Conservation (phyloP, 2,329 filamentous ascomycete species). For the Colletotrichum somersetense region DNA sequence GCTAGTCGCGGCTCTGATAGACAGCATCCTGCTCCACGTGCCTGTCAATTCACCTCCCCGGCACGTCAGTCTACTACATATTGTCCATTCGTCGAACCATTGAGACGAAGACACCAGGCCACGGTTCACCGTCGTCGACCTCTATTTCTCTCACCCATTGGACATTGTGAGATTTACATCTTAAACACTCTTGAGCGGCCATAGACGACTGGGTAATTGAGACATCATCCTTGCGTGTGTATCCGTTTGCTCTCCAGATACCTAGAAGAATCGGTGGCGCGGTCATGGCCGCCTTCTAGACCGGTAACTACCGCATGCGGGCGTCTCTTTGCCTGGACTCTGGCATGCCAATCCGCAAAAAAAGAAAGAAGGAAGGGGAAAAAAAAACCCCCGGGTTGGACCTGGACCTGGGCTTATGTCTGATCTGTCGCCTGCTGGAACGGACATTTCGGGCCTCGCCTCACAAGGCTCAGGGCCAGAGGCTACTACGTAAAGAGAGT, state of each 20-base stretch:
- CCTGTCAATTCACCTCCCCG: background rate
- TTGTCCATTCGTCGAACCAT: background rate
- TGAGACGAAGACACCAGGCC: background rate
- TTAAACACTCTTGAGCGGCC: background rate
- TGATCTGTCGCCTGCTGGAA: conserved; percentile 23
- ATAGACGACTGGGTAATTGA: background rate
- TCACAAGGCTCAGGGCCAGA: background rate
- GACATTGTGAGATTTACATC: background rate
- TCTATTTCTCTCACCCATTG: background rate
- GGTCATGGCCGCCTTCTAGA: background rate
- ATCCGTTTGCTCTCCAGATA: background rate
- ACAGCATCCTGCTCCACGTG: background rate
- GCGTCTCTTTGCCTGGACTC: conserved; percentile 4
- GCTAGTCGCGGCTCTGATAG: conserved; percentile 23
- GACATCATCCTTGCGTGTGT: background rate
- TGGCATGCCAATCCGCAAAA: background rate
- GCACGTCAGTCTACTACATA: background rate
- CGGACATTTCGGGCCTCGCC: conserved; percentile 25
- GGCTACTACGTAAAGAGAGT: background rate
- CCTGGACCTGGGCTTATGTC: conserved; percentile 11
- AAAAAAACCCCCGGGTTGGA: background rate
- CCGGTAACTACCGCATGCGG: background rate
- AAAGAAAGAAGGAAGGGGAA: background rate
- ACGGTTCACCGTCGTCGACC: background rate
- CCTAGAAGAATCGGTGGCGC: background rate